Percentiles rank a stretch among this genome's conserved stretches.
Conservation (phyloP, 2,329 filamentous ascomycete genomes). For the Cercospora sojina region DNA sequence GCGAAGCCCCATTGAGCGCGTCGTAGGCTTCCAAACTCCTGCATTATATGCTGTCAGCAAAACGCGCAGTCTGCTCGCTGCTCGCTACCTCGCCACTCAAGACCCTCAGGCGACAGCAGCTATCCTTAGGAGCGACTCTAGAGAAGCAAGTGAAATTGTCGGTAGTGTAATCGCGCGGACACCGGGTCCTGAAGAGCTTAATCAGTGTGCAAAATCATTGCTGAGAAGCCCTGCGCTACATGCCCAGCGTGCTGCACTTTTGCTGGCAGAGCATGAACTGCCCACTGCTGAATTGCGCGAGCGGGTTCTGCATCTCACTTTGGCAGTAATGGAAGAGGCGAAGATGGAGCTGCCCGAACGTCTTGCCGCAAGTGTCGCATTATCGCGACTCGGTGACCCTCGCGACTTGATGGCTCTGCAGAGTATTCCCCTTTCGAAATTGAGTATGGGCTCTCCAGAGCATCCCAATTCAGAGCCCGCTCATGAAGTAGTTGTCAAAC, state of each 20-base stretch:
- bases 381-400: slow-evolving; percentile 10
- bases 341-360: background rate
- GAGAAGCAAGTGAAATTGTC: background rate
- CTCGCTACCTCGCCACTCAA: background rate
- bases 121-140: background rate
- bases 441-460: background rate
- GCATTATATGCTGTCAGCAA: background rate
- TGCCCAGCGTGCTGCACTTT: slow-evolving; percentile 10
- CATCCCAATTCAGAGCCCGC: slow-evolving; percentile 5
- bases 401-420: slow-evolving; percentile 8
- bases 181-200: background rate
- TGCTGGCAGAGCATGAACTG: background rate
- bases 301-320: background rate
- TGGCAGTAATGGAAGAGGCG: background rate
- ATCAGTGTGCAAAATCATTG: background rate
- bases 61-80: background rate
- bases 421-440: background rate
- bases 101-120: background rate
- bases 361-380: background rate
- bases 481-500: background rate
- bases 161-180: background rate
- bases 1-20: background rate
- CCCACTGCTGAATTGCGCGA: background rate
- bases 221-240: background rate
- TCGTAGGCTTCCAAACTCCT: background rate